phyloP scores from a whole-genome alignment of 306 rosid genomes.

The Biancaea sappan region DNA sequence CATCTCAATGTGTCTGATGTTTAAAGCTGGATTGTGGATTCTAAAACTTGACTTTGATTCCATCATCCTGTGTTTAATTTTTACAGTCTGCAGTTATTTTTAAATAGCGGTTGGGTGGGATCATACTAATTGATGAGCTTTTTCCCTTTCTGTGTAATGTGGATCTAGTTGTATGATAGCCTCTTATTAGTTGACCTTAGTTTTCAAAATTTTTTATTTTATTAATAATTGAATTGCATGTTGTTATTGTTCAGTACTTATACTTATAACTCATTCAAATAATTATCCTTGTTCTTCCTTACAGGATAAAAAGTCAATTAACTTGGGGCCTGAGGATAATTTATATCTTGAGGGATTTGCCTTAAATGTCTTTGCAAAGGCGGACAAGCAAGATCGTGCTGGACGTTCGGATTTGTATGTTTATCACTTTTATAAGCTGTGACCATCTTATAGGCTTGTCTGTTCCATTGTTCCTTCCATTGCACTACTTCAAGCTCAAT shows the following conservation, averaged over 20 bases:
- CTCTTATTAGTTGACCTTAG: not conserved
- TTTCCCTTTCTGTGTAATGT: not conserved
- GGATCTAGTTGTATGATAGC: not conserved
- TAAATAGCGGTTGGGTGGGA: not conserved
- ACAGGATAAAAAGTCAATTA: constrained; percentile 87
- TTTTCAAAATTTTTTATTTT: not conserved
- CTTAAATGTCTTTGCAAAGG: constrained; percentile 83
- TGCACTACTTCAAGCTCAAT: not conserved
- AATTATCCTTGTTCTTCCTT: not conserved
- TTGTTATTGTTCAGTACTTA: not conserved
- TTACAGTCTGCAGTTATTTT: not conserved
- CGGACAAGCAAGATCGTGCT: constrained; percentile 98
- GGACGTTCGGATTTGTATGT: constrained; percentile 92
- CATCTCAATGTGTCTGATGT: not conserved
- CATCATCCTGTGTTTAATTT: not conserved
- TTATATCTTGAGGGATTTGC: constrained; percentile 95
- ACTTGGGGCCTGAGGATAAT: constrained; percentile 89
- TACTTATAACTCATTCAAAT: not conserved
- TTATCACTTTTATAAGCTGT: not conserved
- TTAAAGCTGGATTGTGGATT: constrained; percentile 5
- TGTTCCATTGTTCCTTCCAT: constrained; percentile 14
- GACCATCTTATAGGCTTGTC: not conserved
- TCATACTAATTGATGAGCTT: not conserved
- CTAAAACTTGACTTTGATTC: not conserved
- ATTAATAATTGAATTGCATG: not conserved